Evolutionary conservation across 768 basidiomycete species (phyloP), one percentile per base, ranked within the genome.

Genomic region (Naganishia friedmannii): DNA sequence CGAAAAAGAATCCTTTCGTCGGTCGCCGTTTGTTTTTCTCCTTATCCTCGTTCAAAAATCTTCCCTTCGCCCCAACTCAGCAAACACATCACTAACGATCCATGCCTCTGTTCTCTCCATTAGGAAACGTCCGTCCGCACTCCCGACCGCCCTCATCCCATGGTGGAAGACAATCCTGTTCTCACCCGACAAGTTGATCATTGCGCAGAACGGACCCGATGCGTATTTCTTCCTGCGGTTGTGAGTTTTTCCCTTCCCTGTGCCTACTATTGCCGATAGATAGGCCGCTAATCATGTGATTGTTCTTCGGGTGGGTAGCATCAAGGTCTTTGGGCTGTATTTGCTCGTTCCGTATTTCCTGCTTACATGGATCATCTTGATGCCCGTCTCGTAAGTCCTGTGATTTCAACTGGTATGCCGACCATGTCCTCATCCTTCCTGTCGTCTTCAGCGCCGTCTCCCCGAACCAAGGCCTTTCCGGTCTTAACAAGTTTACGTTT

Each of bases 201-300:
- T 80, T 66, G 53, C 73, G 12, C 74, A 75, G 53, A 81, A 82
- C 58, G 81, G 81, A 54, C 74, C 74, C 45, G 81, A 82, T 67
- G 79, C 81, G 21, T 82, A 82, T 73, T 74, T 79, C 67, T 81
- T 78, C 67, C 57, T 80, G 12, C 72, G 78, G 54, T 82, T 76
- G 72, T 72, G 53, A 63, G 72, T 72, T 13, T 21, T 10, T 37
- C 23, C 1, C 48, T 31, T 29, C 31, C 15, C n/a, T n/a, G 2
- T n/a, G n/a, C n/a, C n/a, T n/a, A n/a, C n/a, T n/a, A n/a, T n/a
- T n/a, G n/a, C n/a, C n/a, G n/a, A n/a, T n/a, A n/a, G n/a, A n/a
- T n/a, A n/a, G n/a, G n/a, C n/a, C n/a, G n/a, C n/a, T n/a, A n/a
- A n/a, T n/a, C n/a, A n/a, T n/a, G n/a, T n/a, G n/a, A n/a, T n/a